These are phyloP conservation scores for Margaritispora aquatica DNA, from an alignment of 495 filamentous ascomycete genomes.

Conservation along the genomic window DNA sequence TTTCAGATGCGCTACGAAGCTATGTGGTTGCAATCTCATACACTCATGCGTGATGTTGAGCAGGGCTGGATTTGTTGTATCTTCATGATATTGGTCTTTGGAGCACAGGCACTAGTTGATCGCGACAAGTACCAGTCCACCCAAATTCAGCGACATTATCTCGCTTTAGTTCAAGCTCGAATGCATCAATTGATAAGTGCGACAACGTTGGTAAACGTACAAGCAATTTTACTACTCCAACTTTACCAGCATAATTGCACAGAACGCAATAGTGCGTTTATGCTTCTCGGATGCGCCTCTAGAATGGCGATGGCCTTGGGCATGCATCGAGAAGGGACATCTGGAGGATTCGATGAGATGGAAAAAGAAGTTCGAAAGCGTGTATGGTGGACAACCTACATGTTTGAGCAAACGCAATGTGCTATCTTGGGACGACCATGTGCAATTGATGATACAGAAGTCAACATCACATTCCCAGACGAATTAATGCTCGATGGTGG, in stretches of 20 bases:
- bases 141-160: constrained; percentile 32
- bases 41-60: constrained; percentile 18
- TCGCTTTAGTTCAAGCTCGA: constrained; percentile 25
- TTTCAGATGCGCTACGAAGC: constrained; percentile 37
- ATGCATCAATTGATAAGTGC: constrained; percentile 30
- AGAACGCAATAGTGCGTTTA: constrained; percentile 36
- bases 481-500: constrained; percentile 27
- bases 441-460: constrained; percentile 37
- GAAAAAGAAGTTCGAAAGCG: constrained; percentile 36
- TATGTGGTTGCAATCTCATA: constrained; percentile 27
- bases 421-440: constrained; percentile 40
- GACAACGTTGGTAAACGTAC: constrained; percentile 37
- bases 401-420: constrained; percentile 38
- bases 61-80: constrained; percentile 40
- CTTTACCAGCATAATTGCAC: constrained; percentile 42
- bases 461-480: constrained; percentile 31
- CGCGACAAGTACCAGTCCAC: constrained; percentile 22
- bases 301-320: constrained; percentile 41
- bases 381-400: constrained; percentile 45
- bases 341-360: constrained; percentile 29
- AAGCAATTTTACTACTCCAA: constrained; percentile 39
- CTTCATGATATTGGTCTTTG: constrained; percentile 38
- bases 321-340: constrained; percentile 38
- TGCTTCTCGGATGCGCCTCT: constrained; percentile 35
- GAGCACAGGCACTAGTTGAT: constrained; percentile 27